Percentiles rank a stretch among this genome's conserved stretches.
Conservation (phyloP, 192 early-diverging fungal genomes). For the Coemansia erecta region DNA sequence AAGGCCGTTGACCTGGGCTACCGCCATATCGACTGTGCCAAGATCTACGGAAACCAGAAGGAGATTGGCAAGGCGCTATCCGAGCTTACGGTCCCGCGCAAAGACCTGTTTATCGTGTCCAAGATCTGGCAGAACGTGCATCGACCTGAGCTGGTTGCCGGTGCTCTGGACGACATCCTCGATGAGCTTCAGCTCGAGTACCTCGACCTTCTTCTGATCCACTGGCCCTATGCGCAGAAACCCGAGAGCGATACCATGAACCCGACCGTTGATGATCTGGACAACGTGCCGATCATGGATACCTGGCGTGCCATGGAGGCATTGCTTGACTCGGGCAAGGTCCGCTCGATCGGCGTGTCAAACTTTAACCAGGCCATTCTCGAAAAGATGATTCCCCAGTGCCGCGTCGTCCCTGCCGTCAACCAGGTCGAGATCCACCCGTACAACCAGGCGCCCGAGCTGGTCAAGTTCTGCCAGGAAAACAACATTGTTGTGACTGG, state of each 20-base stretch:
- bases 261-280: constrained; percentile 34
- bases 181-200: constrained; percentile 69
- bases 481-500: constrained; percentile 75
- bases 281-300: constrained; percentile 60
- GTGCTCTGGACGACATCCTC: constrained; percentile 64
- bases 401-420: constrained; percentile 73
- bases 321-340: constrained; percentile 67
- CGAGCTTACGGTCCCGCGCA: constrained; percentile 59
- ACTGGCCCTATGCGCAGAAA: constrained; percentile 75
- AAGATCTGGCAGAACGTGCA: constrained; percentile 73
- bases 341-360: constrained; percentile 80
- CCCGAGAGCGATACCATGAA: constrained; percentile 29
- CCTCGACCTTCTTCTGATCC: constrained; percentile 81
- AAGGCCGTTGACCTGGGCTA: constrained; percentile 66
- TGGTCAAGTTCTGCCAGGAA: constrained; percentile 67
- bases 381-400: constrained; percentile 62
- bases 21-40: constrained; percentile 71
- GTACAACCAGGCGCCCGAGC: constrained; percentile 57
- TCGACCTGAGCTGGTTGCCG: constrained; percentile 59
- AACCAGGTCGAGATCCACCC: constrained; percentile 90
- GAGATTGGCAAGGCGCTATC: constrained; percentile 75
- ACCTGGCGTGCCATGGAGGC: constrained; percentile 86
- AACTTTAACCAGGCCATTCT: constrained; percentile 72
- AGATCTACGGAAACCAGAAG: constrained; percentile 70
- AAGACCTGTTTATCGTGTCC: constrained; percentile 77